phyloP scores from a whole-genome alignment of 805 yeast species.

The Candida mattraensis region DNA sequence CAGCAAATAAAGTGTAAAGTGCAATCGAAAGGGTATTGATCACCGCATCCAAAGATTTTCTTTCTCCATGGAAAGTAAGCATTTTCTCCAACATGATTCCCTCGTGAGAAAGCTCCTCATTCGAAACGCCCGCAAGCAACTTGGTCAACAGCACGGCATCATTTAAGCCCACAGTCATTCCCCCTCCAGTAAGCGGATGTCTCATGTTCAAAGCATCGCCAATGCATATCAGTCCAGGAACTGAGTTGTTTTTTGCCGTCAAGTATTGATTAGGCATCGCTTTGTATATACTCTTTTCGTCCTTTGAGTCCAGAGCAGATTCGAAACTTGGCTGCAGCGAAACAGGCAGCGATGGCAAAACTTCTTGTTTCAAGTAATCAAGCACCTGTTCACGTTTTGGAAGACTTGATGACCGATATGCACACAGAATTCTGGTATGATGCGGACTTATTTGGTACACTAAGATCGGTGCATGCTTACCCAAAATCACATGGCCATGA shows the following conservation, averaged over 20 bases:
- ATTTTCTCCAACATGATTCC: constrained; percentile 55
- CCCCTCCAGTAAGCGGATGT: constrained; percentile 98
- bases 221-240: constrained; percentile 74
- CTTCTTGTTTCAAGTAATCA: constrained; percentile 57
- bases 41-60: constrained; percentile 80
- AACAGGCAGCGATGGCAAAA: constrained; percentile 69
- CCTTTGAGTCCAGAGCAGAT: constrained; percentile 51
- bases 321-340: constrained; percentile 64
- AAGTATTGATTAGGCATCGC: constrained; percentile 94
- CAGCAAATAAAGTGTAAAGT: constrained; percentile 85
- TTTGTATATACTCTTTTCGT: constrained; percentile 53
- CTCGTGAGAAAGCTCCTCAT: constrained; percentile 59
- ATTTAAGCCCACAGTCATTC: constrained; percentile 95
- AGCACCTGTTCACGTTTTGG: constrained; percentile 63
- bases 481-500: constrained; percentile 89
- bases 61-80: constrained; percentile 67
- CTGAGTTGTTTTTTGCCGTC: constrained; percentile 69
- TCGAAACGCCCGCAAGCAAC: constrained; percentile 54
- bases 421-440: constrained; percentile 88
- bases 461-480: constrained; percentile 82
- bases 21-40: constrained; percentile 91
- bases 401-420: constrained; percentile 68
- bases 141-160: constrained; percentile 74
- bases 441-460: constrained; percentile 82
- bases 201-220: constrained; percentile 98